These are phyloP conservation scores for Kwoniella europaea DNA, from an alignment of 768 basidiomycete species.

Conservation along the genomic window DNA sequence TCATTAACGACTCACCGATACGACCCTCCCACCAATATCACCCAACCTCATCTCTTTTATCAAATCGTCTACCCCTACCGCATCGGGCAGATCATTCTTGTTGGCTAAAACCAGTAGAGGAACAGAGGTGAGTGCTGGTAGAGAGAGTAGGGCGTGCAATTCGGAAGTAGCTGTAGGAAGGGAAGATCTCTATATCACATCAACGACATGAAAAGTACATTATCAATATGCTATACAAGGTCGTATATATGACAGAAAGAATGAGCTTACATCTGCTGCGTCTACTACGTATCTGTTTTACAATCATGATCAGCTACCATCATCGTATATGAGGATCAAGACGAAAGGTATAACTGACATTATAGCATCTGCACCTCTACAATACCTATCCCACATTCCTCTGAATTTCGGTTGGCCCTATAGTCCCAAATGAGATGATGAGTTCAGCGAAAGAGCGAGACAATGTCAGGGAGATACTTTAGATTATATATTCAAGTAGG, in stretches of 20 bases:
- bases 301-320: neutral
- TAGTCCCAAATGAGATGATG: neutral
- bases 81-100: slow-evolving; percentile 83
- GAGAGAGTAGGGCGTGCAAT: slow-evolving; percentile 48
- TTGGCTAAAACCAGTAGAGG: slow-evolving; percentile 69
- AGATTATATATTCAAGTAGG: no score
- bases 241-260: neutral
- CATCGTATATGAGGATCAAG: no score
- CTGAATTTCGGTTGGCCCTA: slow-evolving; percentile 89
- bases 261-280: slow-evolving; percentile 73
- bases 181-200: slow-evolving; percentile 25
- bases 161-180: slow-evolving; percentile 50
- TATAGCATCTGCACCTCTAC: slow-evolving; percentile 88
- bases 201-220: neutral
- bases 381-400: slow-evolving; percentile 94
- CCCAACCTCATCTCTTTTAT: slow-evolving; percentile 71
- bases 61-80: slow-evolving; percentile 78
- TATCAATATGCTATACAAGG: neutral
- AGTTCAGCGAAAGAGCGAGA: no score
- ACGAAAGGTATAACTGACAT: slow-evolving; percentile 64
- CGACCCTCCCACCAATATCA: slow-evolving; percentile 48
- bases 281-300: slow-evolving; percentile 83
- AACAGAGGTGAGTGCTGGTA: slow-evolving; percentile 43
- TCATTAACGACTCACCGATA: slow-evolving; percentile 43
- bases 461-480: no score